Base-by-base conservation (phyloP, 2,329 filamentous ascomycete genomes). In the Dactylellina leptospora region DNA sequence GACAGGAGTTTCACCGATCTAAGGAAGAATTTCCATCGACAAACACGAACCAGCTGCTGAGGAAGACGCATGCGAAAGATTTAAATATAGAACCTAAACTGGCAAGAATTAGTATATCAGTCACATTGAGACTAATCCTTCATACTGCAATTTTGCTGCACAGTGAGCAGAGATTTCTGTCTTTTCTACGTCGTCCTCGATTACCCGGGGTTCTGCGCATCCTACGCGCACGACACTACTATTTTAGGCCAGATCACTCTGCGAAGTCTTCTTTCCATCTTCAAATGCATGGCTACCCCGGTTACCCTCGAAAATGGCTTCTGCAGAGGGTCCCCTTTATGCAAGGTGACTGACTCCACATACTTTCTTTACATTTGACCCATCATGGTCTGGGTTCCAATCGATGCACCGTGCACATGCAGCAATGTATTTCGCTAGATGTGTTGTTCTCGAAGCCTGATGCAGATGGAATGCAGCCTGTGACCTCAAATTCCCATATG, bases 301-400 rank as follows among this genome's bases (percentile, higher is more conserved):
- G 68, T 55, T 23, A 20, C 22, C 10, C 42, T 42, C 48, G 27
- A 64, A 36, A 45, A 27, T 55, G 45, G 44, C 28, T 56, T 16
- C 51, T 56, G 42, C 45, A 8, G 47, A 48, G 33, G 50, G 9
- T n/a, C 58, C 68, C 47, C 40, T 59, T 59, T 45, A 72, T 72
- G 68, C 68, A 72, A 72, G 68, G 68, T 62, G 56, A 72, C 60
- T 72, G 59, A 64, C 59, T 72, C 68, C 68, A 54, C 59, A 72
- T 63, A 64, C 60, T 54, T 60, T 38, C 25, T 16, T 42, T 16
- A 6, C 40, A 33, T 33, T 33, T 33, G 13, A 13, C 20, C 44
- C 30, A 45, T 45, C 42, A 40, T 50, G 38, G 59, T 54, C 59
- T 56, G 45, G 66, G 66, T 38, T 58, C 66, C 48, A 55, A 45